Evolutionary conservation across 2,329 filamentous ascomycete species (phyloP).

Genomic region (Cladosporium sp.): DNA sequence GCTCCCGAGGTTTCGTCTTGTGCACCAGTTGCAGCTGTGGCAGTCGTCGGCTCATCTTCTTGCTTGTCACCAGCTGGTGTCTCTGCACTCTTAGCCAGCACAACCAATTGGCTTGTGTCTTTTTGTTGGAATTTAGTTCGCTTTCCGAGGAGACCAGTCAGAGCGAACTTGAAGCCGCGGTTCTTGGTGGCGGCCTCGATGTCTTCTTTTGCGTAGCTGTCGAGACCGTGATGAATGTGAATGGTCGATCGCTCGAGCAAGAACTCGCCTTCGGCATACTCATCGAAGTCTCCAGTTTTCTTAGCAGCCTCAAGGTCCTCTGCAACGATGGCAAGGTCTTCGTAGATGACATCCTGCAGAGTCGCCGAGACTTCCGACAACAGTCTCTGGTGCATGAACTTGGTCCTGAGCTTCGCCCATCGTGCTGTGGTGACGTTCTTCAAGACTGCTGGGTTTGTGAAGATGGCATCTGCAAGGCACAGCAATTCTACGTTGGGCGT

Average conservation of each 20-base stretch:
- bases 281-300: neutral
- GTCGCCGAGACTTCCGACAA: constrained; percentile 59
- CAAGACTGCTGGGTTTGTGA: constrained; percentile 47
- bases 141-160: constrained; percentile 85
- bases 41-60: neutral
- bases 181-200: constrained; percentile 63
- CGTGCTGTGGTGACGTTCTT: constrained; percentile 43
- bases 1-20: constrained; percentile 9
- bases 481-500: constrained; percentile 83
- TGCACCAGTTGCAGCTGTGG: neutral
- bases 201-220: constrained; percentile 68
- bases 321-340: constrained; percentile 55
- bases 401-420: constrained; percentile 67
- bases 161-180: constrained; percentile 71
- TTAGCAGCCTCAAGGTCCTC: constrained; percentile 31
- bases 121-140: constrained; percentile 75
- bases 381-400: constrained; percentile 68
- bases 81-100: constrained; percentile 74
- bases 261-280: constrained; percentile 50
- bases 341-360: constrained; percentile 58
- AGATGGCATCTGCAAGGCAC: constrained; percentile 63
- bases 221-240: constrained; percentile 77
- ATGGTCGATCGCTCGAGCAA: constrained; percentile 78
- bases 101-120: constrained; percentile 81
- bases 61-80: neutral